A percentile compares a stretch with the other conserved stretches of the same genome.
Evolutionary conservation across 2,329 filamentous ascomycete genomes (phyloP).

Genomic region (Seiridium unicorne): DNA sequence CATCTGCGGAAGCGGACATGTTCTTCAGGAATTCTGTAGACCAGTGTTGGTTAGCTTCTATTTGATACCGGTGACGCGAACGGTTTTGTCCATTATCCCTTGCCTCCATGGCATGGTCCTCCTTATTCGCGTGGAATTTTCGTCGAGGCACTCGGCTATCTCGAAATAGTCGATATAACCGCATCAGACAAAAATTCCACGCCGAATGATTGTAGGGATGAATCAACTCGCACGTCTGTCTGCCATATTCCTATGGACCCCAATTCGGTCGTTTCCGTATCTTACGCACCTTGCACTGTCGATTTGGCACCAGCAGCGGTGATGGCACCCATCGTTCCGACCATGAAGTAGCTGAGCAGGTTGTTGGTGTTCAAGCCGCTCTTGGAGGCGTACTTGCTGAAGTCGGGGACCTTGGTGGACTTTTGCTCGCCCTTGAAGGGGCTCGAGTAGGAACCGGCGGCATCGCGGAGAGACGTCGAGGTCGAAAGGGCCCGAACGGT

Average conservation of each 20-base stretch:
- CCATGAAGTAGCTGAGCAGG: constrained; percentile 97
- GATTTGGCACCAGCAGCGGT: constrained; percentile 94
- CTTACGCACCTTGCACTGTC: constrained; percentile 86
- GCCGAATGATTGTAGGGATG: too few species aligned
- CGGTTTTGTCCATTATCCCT: too few species aligned
- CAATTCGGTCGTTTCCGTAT: neutral
- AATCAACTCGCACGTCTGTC: neutral
- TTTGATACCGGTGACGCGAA: too few species aligned
- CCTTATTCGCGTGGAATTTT: too few species aligned
- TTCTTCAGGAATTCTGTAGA: constrained; percentile 94
- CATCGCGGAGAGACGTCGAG: constrained; percentile 43
- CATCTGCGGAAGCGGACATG: constrained; percentile 98
- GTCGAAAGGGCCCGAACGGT: constrained; percentile 56
- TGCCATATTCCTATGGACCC: neutral
- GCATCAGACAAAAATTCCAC: too few species aligned
- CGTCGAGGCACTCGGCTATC: too few species aligned
- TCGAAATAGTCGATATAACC: too few species aligned
- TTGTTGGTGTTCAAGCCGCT: constrained; percentile 70
- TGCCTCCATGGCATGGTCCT: too few species aligned
- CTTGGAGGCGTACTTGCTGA: constrained; percentile 81
- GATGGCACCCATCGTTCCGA: constrained; percentile 89
- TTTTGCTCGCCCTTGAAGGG: constrained; percentile 61
- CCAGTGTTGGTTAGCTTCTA: constrained; percentile 3
- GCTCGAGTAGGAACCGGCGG: constrained; percentile 52
- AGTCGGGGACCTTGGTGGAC: constrained; percentile 78